Evolutionary conservation across 2,329 filamentous ascomycete genomes (phyloP).

Genomic region (Raffaelea ambrosiae): DNA sequence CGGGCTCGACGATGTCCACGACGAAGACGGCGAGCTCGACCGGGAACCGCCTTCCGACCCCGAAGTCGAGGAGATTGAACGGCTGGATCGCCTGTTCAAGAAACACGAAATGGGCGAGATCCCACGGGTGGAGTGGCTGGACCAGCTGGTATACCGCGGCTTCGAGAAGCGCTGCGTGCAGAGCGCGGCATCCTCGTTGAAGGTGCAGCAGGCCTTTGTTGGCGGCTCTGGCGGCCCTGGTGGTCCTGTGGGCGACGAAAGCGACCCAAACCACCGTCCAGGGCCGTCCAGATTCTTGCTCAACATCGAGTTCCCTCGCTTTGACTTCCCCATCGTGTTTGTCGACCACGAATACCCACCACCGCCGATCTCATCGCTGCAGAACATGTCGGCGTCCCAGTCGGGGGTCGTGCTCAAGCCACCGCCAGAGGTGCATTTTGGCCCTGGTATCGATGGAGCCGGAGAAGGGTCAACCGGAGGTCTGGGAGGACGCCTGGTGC

Average conservation of each 20-base stretch:
- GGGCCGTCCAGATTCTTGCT: conserved; percentile 62
- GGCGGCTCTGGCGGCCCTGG: conserved; percentile 16
- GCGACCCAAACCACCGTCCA: conserved; percentile 24
- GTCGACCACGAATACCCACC: conserved; percentile 87
- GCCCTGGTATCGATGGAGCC: conserved; percentile 60
- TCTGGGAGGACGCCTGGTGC: conserved; percentile 57
- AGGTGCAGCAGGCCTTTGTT: conserved; percentile 41
- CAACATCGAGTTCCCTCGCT: conserved; percentile 85
- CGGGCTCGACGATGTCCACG: conserved; percentile 42
- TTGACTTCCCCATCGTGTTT: conserved; percentile 93
- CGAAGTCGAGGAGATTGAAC: conserved; percentile 75
- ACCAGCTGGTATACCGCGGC: conserved; percentile 85
- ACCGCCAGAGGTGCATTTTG: conserved; percentile 80
- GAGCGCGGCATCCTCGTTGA: conserved; percentile 55
- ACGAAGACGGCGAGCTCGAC: conserved; percentile 25
- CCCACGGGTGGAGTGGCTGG: conserved; percentile 85
- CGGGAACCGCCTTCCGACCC: conserved; percentile 45
- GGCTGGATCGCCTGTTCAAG: conserved; percentile 85
- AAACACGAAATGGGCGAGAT: conserved; percentile 99
- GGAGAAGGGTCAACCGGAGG: neutral
- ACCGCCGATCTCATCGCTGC: conserved; percentile 70
- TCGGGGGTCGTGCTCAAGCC: conserved; percentile 67
- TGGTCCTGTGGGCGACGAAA: conserved; percentile 25
- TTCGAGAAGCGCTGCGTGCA: conserved; percentile 69
- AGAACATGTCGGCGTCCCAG: conserved; percentile 53